Conservation (phyloP, 495 filamentous ascomycete species). For the Penicillium manginii region DNA sequence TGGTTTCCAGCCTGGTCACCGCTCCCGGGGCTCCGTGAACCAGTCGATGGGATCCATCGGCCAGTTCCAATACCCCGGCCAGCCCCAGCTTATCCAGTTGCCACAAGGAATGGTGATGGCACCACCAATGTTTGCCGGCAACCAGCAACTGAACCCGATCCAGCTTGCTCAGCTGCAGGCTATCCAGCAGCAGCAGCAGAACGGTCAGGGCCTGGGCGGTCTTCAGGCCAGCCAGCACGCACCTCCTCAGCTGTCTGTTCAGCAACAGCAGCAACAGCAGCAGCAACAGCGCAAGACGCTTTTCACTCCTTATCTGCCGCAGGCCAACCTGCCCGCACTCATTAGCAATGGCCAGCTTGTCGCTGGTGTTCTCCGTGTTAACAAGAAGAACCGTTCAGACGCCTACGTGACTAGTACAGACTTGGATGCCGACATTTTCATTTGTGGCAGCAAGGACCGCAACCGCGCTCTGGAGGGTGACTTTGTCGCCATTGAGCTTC, state of each 20-base stretch:
- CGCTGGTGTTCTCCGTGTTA: constrained; percentile 93
- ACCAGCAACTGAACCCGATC: constrained; percentile 85
- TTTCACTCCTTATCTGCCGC: constrained; percentile 96
- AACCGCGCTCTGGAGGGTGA: constrained; percentile 97
- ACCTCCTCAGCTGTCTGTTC: constrained; percentile 58
- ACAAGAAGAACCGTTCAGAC: constrained; percentile 99
- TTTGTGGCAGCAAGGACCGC: constrained; percentile 97
- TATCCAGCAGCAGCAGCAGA: constrained; percentile 86
- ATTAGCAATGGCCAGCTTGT: constrained; percentile 92
- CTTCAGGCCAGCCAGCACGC: constrained; percentile 79
- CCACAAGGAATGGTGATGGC: constrained; percentile 79
- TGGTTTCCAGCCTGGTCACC: constrained; percentile 90
- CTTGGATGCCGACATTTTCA: constrained; percentile 98
- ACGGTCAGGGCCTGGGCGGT: constrained; percentile 68
- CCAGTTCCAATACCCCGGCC: constrained; percentile 86
- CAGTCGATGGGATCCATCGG: constrained; percentile 86
- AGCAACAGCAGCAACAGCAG: constrained; percentile 69
- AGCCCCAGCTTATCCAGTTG: constrained; percentile 87
- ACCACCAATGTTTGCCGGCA: constrained; percentile 68
- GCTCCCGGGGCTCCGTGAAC: constrained; percentile 79
- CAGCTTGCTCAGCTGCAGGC: constrained; percentile 91
- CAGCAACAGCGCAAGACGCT: constrained; percentile 97
- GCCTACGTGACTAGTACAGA: constrained; percentile 95
- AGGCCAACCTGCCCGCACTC: constrained; percentile 90
- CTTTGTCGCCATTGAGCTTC: constrained; percentile 90